These are phyloP conservation scores for Niveomyces coronatus DNA, from an alignment of 2,329 filamentous ascomycete genomes.

Conservation along the genomic window DNA sequence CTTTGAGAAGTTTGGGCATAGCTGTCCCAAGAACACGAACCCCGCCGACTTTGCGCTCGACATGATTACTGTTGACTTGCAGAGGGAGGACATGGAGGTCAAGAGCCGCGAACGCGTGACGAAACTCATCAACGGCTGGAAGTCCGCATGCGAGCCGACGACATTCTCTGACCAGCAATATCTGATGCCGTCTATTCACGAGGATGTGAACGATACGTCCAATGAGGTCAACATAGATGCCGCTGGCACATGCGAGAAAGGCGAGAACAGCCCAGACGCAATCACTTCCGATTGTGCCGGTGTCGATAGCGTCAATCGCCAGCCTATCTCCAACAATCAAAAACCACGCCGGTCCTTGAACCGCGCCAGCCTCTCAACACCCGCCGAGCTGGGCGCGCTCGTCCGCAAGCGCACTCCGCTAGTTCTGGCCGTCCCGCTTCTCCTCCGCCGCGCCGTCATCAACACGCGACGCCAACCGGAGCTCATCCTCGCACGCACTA, in stretches of 20 bases:
- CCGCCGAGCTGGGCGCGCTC: constrained; percentile 61
- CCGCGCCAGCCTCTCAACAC: constrained; percentile 45
- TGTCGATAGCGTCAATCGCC: too few relatives aligned
- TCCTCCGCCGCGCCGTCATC: constrained; percentile 56
- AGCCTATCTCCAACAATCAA: too few relatives aligned
- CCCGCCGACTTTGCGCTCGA: constrained; percentile 71
- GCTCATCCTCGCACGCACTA: constrained; percentile 52
- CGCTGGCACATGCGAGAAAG: too few relatives aligned
- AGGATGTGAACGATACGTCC: constrained; percentile 18
- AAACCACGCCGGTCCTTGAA: constrained; percentile 30
- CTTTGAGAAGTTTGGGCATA: constrained; percentile 48
- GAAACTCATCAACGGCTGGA: constrained; percentile 51
- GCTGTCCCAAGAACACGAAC: constrained; percentile 60
- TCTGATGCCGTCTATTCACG: constrained; percentile 19
- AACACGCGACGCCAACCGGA: constrained; percentile 59
- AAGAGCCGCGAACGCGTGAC: constrained; percentile 53
- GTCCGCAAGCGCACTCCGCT: constrained; percentile 54
- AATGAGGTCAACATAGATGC: too few relatives aligned
- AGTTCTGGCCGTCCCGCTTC: constrained; percentile 51
- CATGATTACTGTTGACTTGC: constrained; percentile 65
- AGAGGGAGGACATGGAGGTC: constrained; percentile 51
- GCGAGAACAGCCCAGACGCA: constrained; percentile 12
- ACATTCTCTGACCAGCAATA: constrained; percentile 7
- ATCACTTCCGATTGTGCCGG: background rate
- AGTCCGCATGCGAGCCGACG: constrained; percentile 6